Evolutionary conservation across 805 yeast genomes (phyloP).

Genomic region (Debaryomyces castellii): DNA sequence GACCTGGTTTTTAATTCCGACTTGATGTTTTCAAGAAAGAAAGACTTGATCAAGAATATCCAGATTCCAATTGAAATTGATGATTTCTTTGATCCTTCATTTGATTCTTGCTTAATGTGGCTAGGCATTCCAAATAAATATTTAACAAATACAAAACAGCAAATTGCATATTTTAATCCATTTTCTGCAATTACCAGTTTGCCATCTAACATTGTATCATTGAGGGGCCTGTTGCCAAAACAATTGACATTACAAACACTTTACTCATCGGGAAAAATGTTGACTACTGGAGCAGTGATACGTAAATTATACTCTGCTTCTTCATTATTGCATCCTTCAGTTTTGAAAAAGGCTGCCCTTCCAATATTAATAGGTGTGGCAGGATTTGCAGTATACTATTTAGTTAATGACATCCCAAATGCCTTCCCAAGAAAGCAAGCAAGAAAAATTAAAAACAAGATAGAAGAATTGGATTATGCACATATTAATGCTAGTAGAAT

Average conservation of each 20-base stretch:
- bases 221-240: constrained; percentile 32
- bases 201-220: constrained; percentile 27
- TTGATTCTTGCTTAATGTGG: constrained; percentile 56
- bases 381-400: constrained; percentile 56
- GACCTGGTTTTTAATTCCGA: constrained; percentile 66
- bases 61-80: constrained; percentile 56
- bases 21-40: constrained; percentile 78
- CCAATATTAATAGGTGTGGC: constrained; percentile 54
- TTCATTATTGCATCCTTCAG: constrained; percentile 35
- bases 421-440: constrained; percentile 87
- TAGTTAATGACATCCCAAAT: constrained; percentile 79
- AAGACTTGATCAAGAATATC: constrained; percentile 61
- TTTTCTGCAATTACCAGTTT: constrained; percentile 25
- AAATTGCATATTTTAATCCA: constrained; percentile 34
- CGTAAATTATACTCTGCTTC: constrained; percentile 36
- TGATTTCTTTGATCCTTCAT: constrained; percentile 81
- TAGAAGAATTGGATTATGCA: constrained; percentile 71
- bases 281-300: constrained; percentile 43
- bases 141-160: constrained; percentile 24
- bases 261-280: constrained; percentile 37
- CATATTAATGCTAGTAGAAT: constrained; percentile 77
- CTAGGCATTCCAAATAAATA: constrained; percentile 36
- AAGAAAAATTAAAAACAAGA: constrained; percentile 60
- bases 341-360: constrained; percentile 46
- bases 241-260: constrained; percentile 42